Evolutionary conservation across 2,329 filamentous ascomycete species (phyloP).

Genomic region (Hymenoscyphus scutula): DNA sequence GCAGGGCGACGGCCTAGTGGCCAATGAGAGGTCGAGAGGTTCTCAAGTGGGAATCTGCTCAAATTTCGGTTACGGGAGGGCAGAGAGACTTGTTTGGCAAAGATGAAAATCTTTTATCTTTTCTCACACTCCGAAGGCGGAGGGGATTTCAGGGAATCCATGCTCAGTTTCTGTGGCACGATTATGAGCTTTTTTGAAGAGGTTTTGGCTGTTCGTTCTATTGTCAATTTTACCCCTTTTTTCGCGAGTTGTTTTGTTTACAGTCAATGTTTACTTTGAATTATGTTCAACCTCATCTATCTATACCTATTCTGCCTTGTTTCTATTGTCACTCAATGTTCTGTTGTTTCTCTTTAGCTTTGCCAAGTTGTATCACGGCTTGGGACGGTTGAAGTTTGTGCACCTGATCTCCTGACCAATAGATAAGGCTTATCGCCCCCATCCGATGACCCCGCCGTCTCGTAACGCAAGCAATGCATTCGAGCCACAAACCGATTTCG

Average conservation of each 20-base stretch:
- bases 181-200: background rate
- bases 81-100: conserved; percentile 36
- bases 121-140: background rate
- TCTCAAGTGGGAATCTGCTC: conserved; percentile 19
- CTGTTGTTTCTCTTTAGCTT: background rate
- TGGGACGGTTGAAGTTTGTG: conserved; percentile 6
- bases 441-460: conserved; percentile 14
- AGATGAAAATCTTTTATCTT: conserved; percentile 10
- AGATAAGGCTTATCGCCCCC: conserved; percentile 18
- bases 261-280: background rate
- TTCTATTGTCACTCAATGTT: background rate
- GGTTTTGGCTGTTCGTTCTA: no score
- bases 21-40: conserved; percentile 20
- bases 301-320: conserved; percentile 1
- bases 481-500: background rate
- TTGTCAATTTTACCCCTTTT: background rate
- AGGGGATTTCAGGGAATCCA: background rate
- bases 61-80: conserved; percentile 7
- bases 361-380: conserved; percentile 10
- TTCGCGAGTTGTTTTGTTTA: conserved; percentile 2
- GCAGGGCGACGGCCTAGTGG: conserved; percentile 9
- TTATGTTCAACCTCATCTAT: background rate
- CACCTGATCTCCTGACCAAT: conserved; percentile 15
- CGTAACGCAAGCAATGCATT: conserved; percentile 6
- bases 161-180: background rate